Evolutionary conservation across 768 basidiomycete species (phyloP).

Genomic region (Pleurotus giganteus): DNA sequence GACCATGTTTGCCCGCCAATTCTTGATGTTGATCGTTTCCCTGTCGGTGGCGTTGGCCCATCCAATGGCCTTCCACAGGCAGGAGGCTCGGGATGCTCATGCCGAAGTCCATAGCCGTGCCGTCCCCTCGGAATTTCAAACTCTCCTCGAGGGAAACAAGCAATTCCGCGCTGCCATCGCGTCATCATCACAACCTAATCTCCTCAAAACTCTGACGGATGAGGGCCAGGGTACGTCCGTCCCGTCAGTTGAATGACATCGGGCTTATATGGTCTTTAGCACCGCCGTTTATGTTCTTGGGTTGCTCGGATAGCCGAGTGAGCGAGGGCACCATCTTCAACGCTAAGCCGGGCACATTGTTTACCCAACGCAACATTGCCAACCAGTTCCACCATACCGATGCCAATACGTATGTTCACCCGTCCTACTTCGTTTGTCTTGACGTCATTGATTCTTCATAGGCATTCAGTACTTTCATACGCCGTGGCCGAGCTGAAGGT

Average conservation of each 20-base stretch:
- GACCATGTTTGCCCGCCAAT: slow-evolving; percentile 15
- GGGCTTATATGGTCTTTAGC: slow-evolving; percentile 14
- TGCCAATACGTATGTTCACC: slow-evolving; percentile 28
- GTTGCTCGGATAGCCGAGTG: slow-evolving; percentile 38
- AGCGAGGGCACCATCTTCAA: slow-evolving; percentile 37
- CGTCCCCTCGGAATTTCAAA: slow-evolving; percentile 19
- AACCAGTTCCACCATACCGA: slow-evolving; percentile 37
- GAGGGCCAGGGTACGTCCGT: slow-evolving; percentile 30
- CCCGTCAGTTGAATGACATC: not conserved
- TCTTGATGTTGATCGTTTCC: slow-evolving; percentile 15
- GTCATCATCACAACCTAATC: slow-evolving; percentile 20
- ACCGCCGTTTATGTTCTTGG: slow-evolving; percentile 35
- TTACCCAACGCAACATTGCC: slow-evolving; percentile 37
- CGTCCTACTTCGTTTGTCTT: not conserved
- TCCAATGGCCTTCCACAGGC: slow-evolving; percentile 14
- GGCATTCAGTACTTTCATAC: slow-evolving; percentile 35
- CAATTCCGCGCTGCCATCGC: slow-evolving; percentile 26
- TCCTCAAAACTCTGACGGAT: slow-evolving; percentile 27
- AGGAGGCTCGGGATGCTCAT: slow-evolving; percentile 19
- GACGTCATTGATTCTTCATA: slow-evolving; percentile 7
- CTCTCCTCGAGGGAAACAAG: slow-evolving; percentile 29
- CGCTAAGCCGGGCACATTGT: slow-evolving; percentile 36
- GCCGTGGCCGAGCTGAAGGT: slow-evolving; percentile 34
- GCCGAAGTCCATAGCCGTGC: slow-evolving; percentile 9
- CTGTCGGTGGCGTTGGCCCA: slow-evolving; percentile 18